Base-by-base conservation (phyloP, 1,139 yeast species). In the Yamadazyma aaseri region DNA sequence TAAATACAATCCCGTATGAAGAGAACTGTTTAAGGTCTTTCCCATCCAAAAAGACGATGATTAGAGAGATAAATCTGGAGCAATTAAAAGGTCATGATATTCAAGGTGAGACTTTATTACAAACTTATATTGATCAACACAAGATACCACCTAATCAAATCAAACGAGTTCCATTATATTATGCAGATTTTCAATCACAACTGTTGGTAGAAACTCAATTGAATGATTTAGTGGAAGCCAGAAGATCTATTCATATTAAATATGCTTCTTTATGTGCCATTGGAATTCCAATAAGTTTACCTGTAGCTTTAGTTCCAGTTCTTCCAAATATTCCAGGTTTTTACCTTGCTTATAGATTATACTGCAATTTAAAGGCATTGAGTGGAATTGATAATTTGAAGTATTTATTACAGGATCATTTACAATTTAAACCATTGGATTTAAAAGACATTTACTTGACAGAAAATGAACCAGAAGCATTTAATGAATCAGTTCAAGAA, bases 281-380 rank as follows among this genome's bases (percentile, higher is more conserved):
- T 20, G 81, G 81, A 2, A 60, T 92, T 3, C 97, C 97, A 1
- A 45, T 90, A 29, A 79, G 95, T 0, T 52, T 87, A 6, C 98
- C 98, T 1, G 58, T 89, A 35, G 89, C 87, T 0, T 52, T 89
- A 29, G 53, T 92, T 0, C 98, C 98, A 0, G 70, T 90, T n/a
- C 56, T 90, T 2, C 98, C 98, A 13, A 92, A 92, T 48, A 76
- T 92, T n/a, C 98, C 98, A 0, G 97, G 97, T 0, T 83, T 92
- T 49, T 92, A 89, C 53, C 59, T 90, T 29, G 69, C 85, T 5
- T 92, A 84, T 57, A 71, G 98, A 44, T 71, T 85, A 13, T 92
- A 87, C 62, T 86, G 96, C 51, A 86, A 90, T 55, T 69, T 80
- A 51, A 86, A 84, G 51, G 96, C 96, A 1, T 66, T 76, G 39